phyloP scores from a whole-genome alignment of 1,139 yeast genomes.

The Nakaseomyces sp. region DNA sequence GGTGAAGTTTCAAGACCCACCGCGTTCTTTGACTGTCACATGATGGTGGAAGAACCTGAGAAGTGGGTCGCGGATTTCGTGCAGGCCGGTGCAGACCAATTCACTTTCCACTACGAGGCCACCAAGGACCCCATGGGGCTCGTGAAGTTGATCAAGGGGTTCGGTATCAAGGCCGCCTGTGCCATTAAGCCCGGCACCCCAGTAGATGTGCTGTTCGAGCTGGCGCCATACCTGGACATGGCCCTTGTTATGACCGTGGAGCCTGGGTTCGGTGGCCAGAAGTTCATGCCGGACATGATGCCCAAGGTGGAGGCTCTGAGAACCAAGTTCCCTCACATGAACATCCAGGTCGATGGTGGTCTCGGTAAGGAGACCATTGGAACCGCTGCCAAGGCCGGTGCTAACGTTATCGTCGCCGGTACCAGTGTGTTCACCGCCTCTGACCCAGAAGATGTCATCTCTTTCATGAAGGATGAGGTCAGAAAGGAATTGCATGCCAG shows the following conservation, averaged over 20 bases:
- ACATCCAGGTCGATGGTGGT: constrained; percentile 97
- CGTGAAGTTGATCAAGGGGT: constrained; percentile 62
- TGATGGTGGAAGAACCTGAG: constrained; percentile 96
- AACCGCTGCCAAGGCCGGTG: constrained; percentile 88
- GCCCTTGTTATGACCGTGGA: constrained; percentile 96
- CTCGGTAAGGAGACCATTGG: constrained; percentile 76
- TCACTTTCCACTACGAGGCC: constrained; percentile 94
- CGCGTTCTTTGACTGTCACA: constrained; percentile 93
- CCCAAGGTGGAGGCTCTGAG: constrained; percentile 80
- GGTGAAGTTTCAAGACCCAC: constrained; percentile 27
- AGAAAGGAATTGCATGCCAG: constrained; percentile 30
- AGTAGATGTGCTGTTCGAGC: constrained; percentile 69
- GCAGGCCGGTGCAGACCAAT: constrained; percentile 91
- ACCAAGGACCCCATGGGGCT: constrained; percentile 70
- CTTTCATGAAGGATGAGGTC: constrained; percentile 56
- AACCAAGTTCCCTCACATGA: constrained; percentile 60
- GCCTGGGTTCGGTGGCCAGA: constrained; percentile 98
- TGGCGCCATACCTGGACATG: constrained; percentile 79
- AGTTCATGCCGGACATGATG: constrained; percentile 94
- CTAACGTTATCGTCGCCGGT: constrained; percentile 97
- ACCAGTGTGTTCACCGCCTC: constrained; percentile 83
- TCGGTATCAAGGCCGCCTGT: constrained; percentile 91
- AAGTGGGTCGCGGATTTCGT: constrained; percentile 93
- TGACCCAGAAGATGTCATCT: constrained; percentile 67
- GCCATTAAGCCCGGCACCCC: constrained; percentile 93